Base-by-base conservation (phyloP, 768 basidiomycete species). In the Rubroboletus satanas region DNA sequence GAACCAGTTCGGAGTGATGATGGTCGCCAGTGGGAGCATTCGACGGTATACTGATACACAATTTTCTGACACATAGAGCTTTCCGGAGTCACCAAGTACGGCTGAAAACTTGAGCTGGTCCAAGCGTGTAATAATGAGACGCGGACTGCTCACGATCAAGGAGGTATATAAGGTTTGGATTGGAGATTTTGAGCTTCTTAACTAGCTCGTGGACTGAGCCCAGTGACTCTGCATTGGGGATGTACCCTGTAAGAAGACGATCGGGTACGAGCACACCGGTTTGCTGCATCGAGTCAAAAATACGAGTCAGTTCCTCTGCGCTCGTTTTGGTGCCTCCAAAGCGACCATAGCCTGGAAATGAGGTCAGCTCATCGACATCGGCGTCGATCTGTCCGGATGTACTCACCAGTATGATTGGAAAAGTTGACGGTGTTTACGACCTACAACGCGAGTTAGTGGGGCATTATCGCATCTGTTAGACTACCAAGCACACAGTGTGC, bases 1-100 rank as follows among this genome's bases (percentile, higher is more conserved):
- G 63, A 94, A 99, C 83, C 94, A 97, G 67, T 99, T 99, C 0
- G 97, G 97, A 0, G 97, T 93, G 60, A 98, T 98, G 45, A 98
- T 85, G 0, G 90, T 90, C 3, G 97, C 88, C n/a, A 84, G 73
- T n/a, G 83, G 77, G 1, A 96, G 76, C 74, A 94, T 81, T 39
- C 78, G 74, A 44, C 85, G 83, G 75, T 99, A 98, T 37, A 92
- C 79, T 1, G 93, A 92, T 55, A 98, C 76, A 9, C 94, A 92
- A 57, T 91, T 85, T 21, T 86, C 77, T 5, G 93, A 82, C 21
- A 98, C 94, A 62, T 99, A 99, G 14, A 99, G 75, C 37, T 76
- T 79, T 5, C 93, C 94, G 12, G 92, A 78, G 70, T 99, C 97
- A 6, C 97, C 97, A 73, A 98, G 83, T 2, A 99, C 97, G 36